Percentiles rank a stretch among this genome's conserved stretches.
These are phyloP conservation scores for Apiospora rasikravindrae DNA, from an alignment of 2,329 filamentous ascomycete species.

Conservation along the genomic window DNA sequence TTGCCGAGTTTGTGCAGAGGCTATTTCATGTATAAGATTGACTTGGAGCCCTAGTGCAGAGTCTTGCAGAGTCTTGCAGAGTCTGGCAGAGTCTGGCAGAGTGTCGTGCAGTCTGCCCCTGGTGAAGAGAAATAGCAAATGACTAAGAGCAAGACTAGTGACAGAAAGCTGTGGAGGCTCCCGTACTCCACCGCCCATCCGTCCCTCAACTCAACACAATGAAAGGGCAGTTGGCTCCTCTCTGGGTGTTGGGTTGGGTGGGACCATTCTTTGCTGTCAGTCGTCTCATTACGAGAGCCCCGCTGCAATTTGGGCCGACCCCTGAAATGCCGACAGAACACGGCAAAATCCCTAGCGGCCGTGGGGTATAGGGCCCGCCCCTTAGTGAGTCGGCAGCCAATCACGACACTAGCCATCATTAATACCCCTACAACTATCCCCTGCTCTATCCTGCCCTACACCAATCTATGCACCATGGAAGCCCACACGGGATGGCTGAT, in stretches of 20 bases:
- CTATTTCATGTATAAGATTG: background rate
- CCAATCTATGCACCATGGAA: background rate
- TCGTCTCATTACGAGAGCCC: background rate
- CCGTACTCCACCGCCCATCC: background rate
- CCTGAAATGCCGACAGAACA: background rate
- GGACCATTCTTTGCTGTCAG: too few relatives aligned
- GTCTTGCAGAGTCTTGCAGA: too few relatives aligned
- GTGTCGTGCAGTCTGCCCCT: background rate
- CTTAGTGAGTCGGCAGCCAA: background rate
- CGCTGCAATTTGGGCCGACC: conserved; percentile 13
- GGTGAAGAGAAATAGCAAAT: background rate
- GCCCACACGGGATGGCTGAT: background rate
- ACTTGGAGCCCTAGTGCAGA: background rate
- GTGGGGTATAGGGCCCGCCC: background rate
- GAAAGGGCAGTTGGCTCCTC: background rate
- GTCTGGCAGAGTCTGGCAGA: too few relatives aligned
- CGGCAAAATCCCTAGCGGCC: background rate
- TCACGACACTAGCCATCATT: background rate
- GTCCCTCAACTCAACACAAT: background rate
- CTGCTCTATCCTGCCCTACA: background rate
- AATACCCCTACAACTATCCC: background rate
- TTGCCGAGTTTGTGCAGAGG: background rate
- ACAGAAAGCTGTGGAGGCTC: background rate
- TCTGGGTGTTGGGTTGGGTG: background rate
- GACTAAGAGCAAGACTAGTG: background rate